These are phyloP conservation scores for Irpex sp. DNA, from an alignment of 1,284 basidiomycete genomes.

Conservation along the genomic window DNA sequence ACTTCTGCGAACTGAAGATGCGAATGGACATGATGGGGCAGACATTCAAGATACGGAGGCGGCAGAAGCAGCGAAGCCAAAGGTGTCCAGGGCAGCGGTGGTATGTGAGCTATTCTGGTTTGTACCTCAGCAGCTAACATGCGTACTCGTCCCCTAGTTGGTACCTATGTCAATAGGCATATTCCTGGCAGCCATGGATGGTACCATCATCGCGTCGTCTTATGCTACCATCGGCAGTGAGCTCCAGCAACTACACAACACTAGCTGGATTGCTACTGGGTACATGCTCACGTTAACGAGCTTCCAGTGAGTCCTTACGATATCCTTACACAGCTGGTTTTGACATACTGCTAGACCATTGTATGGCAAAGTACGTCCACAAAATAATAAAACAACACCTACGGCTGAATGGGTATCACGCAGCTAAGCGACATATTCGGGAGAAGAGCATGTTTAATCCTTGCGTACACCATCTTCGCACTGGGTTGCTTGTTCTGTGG, in stretches of 20 bases:
- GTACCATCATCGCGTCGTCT: conserved; percentile 55
- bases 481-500: conserved; percentile 54
- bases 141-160: conserved; percentile 31
- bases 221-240: conserved; percentile 63
- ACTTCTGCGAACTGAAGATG: neutral
- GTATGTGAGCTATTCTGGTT: conserved; percentile 1
- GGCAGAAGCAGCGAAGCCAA: neutral
- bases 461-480: conserved; percentile 52
- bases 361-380: conserved; percentile 46
- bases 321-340: neutral
- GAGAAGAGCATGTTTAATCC: conserved; percentile 52
- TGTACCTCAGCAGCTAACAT: neutral
- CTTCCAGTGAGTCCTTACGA: conserved; percentile 46
- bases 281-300: conserved; percentile 60
- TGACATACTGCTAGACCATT: conserved; percentile 39
- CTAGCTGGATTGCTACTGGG: conserved; percentile 63
- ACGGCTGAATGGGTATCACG: neutral
- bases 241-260: conserved; percentile 57
- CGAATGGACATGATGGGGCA: neutral
- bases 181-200: conserved; percentile 56
- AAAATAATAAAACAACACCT: no score
- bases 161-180: conserved; percentile 56
- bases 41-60: neutral
- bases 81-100: conserved; percentile 4
- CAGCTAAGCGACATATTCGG: conserved; percentile 62